Base-by-base conservation (phyloP, 805 yeast genomes). In the Zygosaccharomyces bailii region DNA sequence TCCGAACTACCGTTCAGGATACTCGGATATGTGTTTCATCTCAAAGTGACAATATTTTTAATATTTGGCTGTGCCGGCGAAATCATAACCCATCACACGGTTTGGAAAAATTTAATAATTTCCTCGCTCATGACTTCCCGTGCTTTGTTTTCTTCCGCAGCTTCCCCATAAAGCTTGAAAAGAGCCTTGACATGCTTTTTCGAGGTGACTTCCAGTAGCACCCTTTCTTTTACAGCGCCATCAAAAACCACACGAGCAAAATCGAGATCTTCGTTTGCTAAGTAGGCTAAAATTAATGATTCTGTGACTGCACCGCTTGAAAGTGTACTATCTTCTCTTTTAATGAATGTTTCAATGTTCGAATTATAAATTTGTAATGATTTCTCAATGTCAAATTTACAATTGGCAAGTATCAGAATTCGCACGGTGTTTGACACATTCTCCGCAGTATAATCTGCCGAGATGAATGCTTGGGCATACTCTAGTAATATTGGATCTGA, bases 221-320 rank as follows among this genome's bases (percentile, higher is more conserved):
- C 36, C 4, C 60, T 64, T 43, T 69, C 71, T 29, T 61, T 65
- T 0, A 67, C 53, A 0, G 78, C 75, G 50, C 75, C 76, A 34
- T 77, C 80, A 48, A 70, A 66, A 9, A 78, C 56, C 34, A 76
- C 70, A 43, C 69, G 65, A 0, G 82, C 81, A 59, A 79, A 78
- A 47, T 75, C 78, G 34, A 82, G 60, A 55, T 79, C 82, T 34
- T 68, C 63, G 30, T 69, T 66, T 16, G 69, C 67, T 29, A 79
- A 56, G 43, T 58, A 67, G 0, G 74, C 70, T 11, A 74, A 49
- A 21, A 78, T 59, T 30, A 79, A 54, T 2, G 79, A 60, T 49
- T 79, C 79, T 1, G 78, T 71, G 18, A 78, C 50, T 4, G 63
- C 43, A 1, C 78, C 78, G 11, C 71, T 56, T 2, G 70, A 67